A percentile compares a stretch with the other conserved stretches of the same genome.
Evolutionary conservation across 805 yeast genomes (phyloP).

Genomic region (Soucietia sequanensis): DNA sequence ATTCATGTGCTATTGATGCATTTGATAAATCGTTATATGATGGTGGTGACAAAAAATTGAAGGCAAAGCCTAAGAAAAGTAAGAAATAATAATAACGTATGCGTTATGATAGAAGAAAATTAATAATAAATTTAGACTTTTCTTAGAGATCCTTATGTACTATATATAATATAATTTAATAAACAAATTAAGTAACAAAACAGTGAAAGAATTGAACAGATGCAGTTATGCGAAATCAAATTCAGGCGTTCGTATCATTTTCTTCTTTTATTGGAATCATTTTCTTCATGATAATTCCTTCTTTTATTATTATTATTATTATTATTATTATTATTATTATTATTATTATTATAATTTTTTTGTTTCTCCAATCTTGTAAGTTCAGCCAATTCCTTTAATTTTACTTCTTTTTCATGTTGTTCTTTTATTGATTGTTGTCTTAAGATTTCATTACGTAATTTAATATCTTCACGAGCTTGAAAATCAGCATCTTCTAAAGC

Average conservation of each 20-base stretch:
- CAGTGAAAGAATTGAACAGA: too few relatives aligned
- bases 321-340: slow-evolving; percentile 4
- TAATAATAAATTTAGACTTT: background rate
- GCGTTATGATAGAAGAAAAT: background rate
- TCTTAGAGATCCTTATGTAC: too few relatives aligned
- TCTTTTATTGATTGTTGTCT: slow-evolving; percentile 22
- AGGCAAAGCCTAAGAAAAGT: slow-evolving; percentile 15
- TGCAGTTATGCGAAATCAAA: too few relatives aligned
- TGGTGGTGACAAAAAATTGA: slow-evolving; percentile 41
- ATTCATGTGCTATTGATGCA: slow-evolving; percentile 52
- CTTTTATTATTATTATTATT: slow-evolving; percentile 10
- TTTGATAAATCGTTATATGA: slow-evolving; percentile 56
- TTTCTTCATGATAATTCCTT: slow-evolving; percentile 5
- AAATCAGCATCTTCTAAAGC: slow-evolving; percentile 61
- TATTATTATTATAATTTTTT: slow-evolving; percentile 4
- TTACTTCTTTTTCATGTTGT: slow-evolving; percentile 27
- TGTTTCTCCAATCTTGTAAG: slow-evolving; percentile 21
- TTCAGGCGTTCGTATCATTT: too few relatives aligned
- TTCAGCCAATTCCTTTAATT: slow-evolving; percentile 28
- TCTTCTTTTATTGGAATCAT: background rate
- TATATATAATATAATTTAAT: too few relatives aligned
- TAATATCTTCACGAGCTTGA: slow-evolving; percentile 26
- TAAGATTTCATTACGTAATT: slow-evolving; percentile 23
- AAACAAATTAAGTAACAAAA: too few relatives aligned
- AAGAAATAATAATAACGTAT: background rate